These are phyloP conservation scores for Pseudomassariella vexata DNA, from an alignment of 2,329 filamentous ascomycete genomes.

Conservation along the genomic window DNA sequence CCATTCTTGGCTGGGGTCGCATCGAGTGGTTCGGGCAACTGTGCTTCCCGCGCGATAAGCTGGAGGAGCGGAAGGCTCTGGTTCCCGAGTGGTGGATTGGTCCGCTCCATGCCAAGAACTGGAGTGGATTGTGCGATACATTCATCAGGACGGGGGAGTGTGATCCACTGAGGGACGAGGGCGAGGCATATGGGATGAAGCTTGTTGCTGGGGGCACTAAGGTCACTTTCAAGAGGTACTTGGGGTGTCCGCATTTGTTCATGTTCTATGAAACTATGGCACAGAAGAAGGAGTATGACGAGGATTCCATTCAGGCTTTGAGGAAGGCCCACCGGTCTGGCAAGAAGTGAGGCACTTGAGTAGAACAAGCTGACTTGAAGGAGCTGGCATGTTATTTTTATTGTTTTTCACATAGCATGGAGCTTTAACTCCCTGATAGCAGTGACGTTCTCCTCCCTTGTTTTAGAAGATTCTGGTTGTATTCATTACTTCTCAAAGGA, in stretches of 20 bases:
- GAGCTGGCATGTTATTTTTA: too few species aligned
- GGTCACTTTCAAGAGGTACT: conserved; percentile 38
- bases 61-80: conserved; percentile 16
- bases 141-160: conserved; percentile 26
- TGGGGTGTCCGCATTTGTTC: conserved; percentile 42
- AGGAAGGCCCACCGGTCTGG: conserved; percentile 21
- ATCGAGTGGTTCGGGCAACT: conserved; percentile 26
- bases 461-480: too few species aligned
- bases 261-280: conserved; percentile 23
- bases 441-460: too few species aligned
- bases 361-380: too few species aligned
- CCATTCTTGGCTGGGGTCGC: conserved; percentile 26
- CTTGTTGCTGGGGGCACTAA: conserved; percentile 37
- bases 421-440: too few species aligned
- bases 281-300: conserved; percentile 26
- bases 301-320: conserved; percentile 24
- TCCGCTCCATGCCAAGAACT: conserved; percentile 25
- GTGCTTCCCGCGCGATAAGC: conserved; percentile 20
- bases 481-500: too few species aligned
- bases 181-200: conserved; percentile 37
- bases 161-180: conserved; percentile 42
- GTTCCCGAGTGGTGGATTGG: conserved; percentile 29
- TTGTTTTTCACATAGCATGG: too few species aligned
- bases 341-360: too few species aligned
- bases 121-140: conserved; percentile 24